Evolutionary conservation across 208 protist genomes (phyloP), one percentile per base, ranked within the genome.

Genomic region (Strigomonas galati): DNA sequence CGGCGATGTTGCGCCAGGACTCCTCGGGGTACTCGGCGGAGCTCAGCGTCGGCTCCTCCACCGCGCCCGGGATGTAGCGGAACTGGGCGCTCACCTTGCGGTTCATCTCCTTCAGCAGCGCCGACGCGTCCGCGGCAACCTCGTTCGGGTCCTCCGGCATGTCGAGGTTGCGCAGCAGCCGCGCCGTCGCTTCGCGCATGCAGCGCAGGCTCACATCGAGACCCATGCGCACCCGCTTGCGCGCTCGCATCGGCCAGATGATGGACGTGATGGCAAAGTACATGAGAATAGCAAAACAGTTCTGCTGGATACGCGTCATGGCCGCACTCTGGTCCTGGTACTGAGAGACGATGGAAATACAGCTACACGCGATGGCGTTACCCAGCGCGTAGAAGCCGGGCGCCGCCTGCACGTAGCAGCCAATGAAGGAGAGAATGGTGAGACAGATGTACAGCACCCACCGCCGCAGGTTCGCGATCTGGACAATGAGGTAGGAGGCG

Each of bases 271-370:
- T 91, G 31, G 78, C 79, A 69, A 96, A 96, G 73, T 96, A 96
- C 58, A 96, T 82, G 56, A 93, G 74, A 80, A 96, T 96, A 40
- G 90, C 87, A 44, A 96, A 96, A 66, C 86, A 85, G 74, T 96
- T 96, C 67, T 96, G 90, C 63, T 96, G 76, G 66, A 96, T 96
- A 72, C 90, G 90, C 48, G 81, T 75, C 81, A 96, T 93, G n/a
- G 90, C 90, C 27, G 90, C 90, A 46, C 61, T 71, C 31, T 79
- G 67, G 53, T 93, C 73, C 51, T 62, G 57, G 70, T 93, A 96
- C 72, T 96, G 90, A 31, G 85, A 89, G 61, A 89, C 89, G 59
- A 96, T 78, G 17, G 87, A 93, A 44, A 96, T 96, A 27, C 79
- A 84, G 71, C 87, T 93, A 72, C 87, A 91, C 35, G 82, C 84